phyloP scores from a whole-genome alignment of 129 eudicot species.

The Artemisia annua region DNA sequence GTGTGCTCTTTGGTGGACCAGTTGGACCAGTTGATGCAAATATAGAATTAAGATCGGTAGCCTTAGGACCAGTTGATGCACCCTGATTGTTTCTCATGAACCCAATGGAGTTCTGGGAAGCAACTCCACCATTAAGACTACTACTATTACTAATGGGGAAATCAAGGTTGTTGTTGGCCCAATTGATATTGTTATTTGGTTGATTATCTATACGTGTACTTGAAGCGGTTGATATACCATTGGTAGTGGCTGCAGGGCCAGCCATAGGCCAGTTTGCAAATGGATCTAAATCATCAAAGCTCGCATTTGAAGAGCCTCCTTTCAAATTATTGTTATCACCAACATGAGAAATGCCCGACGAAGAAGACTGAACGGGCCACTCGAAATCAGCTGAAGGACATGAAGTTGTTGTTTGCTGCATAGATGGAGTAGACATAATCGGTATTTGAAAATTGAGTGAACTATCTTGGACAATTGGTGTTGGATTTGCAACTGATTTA shows the following conservation, averaged over 20 bases:
- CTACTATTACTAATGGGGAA: conserved; percentile 23
- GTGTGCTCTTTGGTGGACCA: conserved; percentile 29
- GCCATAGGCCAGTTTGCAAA: conserved; percentile 89
- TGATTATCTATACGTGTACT: conserved; percentile 35
- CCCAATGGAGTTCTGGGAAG: conserved; percentile 48
- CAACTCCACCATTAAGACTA: conserved; percentile 34
- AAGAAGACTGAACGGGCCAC: conserved; percentile 79
- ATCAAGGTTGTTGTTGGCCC: conserved; percentile 50
- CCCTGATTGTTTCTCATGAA: conserved; percentile 53
- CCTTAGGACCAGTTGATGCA: conserved; percentile 43
- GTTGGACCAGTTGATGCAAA: conserved; percentile 40
- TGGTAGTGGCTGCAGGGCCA: conserved; percentile 38
- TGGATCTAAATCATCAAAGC: conserved; percentile 86
- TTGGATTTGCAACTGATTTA: conserved; percentile 32
- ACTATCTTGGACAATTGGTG: conserved; percentile 42
- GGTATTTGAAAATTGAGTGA: conserved; percentile 32
- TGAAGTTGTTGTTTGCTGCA: conserved; percentile 50
- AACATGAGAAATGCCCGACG: conserved; percentile 30
- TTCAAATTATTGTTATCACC: conserved; percentile 26
- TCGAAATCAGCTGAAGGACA: conserved; percentile 77
- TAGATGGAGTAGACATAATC: conserved; percentile 44
- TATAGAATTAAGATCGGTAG: conserved; percentile 69
- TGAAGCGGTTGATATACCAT: conserved; percentile 27
- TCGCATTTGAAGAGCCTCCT: conserved; percentile 42
- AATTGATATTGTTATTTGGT: conserved; percentile 31